Percentiles rank a stretch among this genome's conserved stretches.
Evolutionary conservation across 495 filamentous ascomycete genomes (phyloP).

Genomic region (Cercophora sp.): DNA sequence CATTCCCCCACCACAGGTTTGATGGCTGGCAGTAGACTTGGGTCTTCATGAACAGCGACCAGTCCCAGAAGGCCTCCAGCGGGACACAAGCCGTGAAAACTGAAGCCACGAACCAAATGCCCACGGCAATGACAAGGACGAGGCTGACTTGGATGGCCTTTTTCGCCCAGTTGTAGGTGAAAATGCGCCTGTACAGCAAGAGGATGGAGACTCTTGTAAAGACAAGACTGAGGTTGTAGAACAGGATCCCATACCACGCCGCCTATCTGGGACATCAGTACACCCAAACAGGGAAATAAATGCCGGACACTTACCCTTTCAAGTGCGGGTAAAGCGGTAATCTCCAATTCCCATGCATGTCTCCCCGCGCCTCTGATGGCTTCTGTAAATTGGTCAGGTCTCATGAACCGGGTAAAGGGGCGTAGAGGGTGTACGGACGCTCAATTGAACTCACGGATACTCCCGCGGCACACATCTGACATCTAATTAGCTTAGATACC

Average conservation of each 20-base stretch:
- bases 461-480: slow-evolving; percentile 25
- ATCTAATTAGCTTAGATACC: too few species aligned
- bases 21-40: slow-evolving; percentile 26
- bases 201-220: slow-evolving; percentile 30
- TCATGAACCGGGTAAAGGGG: neutral
- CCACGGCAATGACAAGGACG: slow-evolving; percentile 18
- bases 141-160: slow-evolving; percentile 20
- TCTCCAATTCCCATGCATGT: slow-evolving; percentile 23
- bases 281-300: neutral
- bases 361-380: slow-evolving; percentile 21
- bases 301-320: slow-evolving; percentile 13
- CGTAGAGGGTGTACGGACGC: slow-evolving; percentile 13
- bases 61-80: slow-evolving; percentile 29
- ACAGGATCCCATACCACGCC: slow-evolving; percentile 27
- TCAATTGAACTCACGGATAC: slow-evolving; percentile 26
- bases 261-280: slow-evolving; percentile 2
- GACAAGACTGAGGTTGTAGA: slow-evolving; percentile 25
- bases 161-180: slow-evolving; percentile 27
- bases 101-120: slow-evolving; percentile 24
- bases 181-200: slow-evolving; percentile 28
- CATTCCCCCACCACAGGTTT: slow-evolving; percentile 29
- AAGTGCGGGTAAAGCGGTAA: slow-evolving; percentile 11
- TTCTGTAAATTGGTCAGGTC: slow-evolving; percentile 13
- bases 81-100: slow-evolving; percentile 28
- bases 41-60: slow-evolving; percentile 17